Evolutionary conservation across 495 filamentous ascomycete species (phyloP).

Genomic region (Aspergillus olivimuriae): DNA sequence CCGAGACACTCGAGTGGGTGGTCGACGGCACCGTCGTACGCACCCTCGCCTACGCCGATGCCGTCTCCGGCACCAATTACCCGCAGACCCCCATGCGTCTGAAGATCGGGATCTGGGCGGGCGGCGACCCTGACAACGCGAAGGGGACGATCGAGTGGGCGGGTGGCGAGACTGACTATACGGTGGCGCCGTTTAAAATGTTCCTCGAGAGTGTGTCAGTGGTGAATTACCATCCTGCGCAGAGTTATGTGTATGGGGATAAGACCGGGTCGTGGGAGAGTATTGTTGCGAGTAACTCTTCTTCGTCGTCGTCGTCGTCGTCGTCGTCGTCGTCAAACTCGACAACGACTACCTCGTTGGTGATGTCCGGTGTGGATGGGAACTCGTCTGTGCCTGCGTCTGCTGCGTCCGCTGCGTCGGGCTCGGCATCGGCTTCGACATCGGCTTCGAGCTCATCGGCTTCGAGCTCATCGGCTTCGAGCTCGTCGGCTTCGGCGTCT

Average conservation of each 20-base stretch:
- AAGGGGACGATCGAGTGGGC: slow-evolving; percentile 60
- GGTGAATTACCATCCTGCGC: slow-evolving; percentile 31
- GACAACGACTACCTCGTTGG: background rate
- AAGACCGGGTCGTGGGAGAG: background rate
- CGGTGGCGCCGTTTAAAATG: slow-evolving; percentile 62
- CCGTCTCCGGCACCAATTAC: slow-evolving; percentile 63
- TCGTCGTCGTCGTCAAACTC: background rate
- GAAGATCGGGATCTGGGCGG: slow-evolving; percentile 76
- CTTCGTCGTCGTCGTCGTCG: background rate
- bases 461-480: too few relatives aligned
- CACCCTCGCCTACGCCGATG: slow-evolving; percentile 53
- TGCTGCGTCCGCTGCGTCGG: too few relatives aligned
- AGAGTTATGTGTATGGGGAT: slow-evolving; percentile 13
- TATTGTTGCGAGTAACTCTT: background rate
- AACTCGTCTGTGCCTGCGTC: too few relatives aligned
- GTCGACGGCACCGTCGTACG: slow-evolving; percentile 70
- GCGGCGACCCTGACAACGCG: slow-evolving; percentile 63
- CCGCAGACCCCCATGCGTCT: slow-evolving; percentile 86
- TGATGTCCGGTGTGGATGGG: too few relatives aligned
- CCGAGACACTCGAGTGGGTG: slow-evolving; percentile 65
- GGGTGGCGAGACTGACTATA: slow-evolving; percentile 63
- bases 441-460: too few relatives aligned
- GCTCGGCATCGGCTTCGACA: too few relatives aligned
- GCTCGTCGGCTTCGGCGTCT: too few relatives aligned
- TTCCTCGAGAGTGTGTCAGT: slow-evolving; percentile 45